A percentile compares a stretch with the other conserved stretches of the same genome.
These are phyloP conservation scores for Kurtzmaniella natalensis DNA, from an alignment of 1,139 yeast species.

Conservation along the genomic window DNA sequence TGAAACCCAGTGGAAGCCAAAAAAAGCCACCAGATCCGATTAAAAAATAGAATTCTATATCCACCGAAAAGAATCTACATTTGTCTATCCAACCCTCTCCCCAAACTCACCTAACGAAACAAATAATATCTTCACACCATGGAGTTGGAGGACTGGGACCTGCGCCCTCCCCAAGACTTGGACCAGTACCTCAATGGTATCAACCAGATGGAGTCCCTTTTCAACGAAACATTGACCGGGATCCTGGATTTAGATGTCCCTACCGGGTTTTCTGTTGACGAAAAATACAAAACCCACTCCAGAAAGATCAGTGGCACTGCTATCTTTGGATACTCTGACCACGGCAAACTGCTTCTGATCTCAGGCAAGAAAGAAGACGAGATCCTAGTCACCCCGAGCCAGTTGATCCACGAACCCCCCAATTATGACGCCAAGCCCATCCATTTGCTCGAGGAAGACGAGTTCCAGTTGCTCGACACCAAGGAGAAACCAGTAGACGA, in stretches of 20 bases:
- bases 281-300: slow-evolving; percentile 22
- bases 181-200: slow-evolving; percentile 33
- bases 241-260: slow-evolving; percentile 54
- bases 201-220: slow-evolving; percentile 37
- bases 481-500: slow-evolving; percentile 9
- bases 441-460: slow-evolving; percentile 27
- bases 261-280: slow-evolving; percentile 24
- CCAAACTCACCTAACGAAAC: background rate
- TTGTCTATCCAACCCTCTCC: no score
- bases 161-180: slow-evolving; percentile 41
- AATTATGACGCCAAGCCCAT: slow-evolving; percentile 18
- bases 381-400: slow-evolving; percentile 34
- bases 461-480: slow-evolving; percentile 15
- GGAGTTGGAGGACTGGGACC: slow-evolving; percentile 27
- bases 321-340: slow-evolving; percentile 56
- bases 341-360: slow-evolving; percentile 47
- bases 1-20: no score
- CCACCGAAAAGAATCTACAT: no score
- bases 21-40: no score
- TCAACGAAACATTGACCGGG: slow-evolving; percentile 41
- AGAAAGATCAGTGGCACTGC: slow-evolving; percentile 57
- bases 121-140: slow-evolving; percentile 3
- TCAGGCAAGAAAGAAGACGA: slow-evolving; percentile 23
- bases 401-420: slow-evolving; percentile 19
- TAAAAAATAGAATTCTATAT: no score